These are phyloP conservation scores for Helminthosporium solani DNA, from an alignment of 2,329 filamentous ascomycete species.

Conservation along the genomic window DNA sequence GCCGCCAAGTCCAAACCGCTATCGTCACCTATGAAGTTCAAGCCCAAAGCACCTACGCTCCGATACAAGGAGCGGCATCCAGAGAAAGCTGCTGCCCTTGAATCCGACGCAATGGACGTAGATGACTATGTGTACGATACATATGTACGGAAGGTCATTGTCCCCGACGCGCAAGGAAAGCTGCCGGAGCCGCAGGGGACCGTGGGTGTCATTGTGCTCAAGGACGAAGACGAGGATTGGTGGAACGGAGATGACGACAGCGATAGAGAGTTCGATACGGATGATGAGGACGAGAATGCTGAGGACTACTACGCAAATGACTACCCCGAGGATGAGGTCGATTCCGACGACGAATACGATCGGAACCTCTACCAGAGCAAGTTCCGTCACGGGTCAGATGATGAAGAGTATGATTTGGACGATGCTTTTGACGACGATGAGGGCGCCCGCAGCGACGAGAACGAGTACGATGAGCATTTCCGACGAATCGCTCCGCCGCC, in stretches of 20 bases:
- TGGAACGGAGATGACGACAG: constrained; percentile 60
- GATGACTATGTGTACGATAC: constrained; percentile 63
- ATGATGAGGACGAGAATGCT: constrained; percentile 65
- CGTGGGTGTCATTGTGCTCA: constrained; percentile 51
- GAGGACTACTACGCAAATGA: constrained; percentile 79
- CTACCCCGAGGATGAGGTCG: constrained; percentile 78
- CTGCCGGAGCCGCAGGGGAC: constrained; percentile 25
- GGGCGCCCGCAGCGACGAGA: constrained; percentile 24
- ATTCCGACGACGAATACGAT: constrained; percentile 66
- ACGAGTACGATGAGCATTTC: constrained; percentile 33
- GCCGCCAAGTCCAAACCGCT: constrained; percentile 12
- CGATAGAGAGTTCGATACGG: constrained; percentile 57
- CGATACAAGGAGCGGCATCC: constrained; percentile 40
- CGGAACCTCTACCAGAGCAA: constrained; percentile 43
- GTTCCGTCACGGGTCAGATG: constrained; percentile 43
- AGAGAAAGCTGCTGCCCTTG: constrained; percentile 22
- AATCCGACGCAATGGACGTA: constrained; percentile 35
- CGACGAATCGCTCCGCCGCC: constrained; percentile 26
- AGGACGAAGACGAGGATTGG: constrained; percentile 54
- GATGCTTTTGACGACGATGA: constrained; percentile 18
- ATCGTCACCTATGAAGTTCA: constrained; percentile 30
- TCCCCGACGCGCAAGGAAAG: constrained; percentile 37
- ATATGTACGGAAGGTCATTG: constrained; percentile 53
- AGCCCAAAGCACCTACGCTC: constrained; percentile 36
- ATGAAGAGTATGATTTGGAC: constrained; percentile 40